Base-by-base conservation (phyloP, 2,329 filamentous ascomycete genomes). In the Exophiala alcalophila region DNA sequence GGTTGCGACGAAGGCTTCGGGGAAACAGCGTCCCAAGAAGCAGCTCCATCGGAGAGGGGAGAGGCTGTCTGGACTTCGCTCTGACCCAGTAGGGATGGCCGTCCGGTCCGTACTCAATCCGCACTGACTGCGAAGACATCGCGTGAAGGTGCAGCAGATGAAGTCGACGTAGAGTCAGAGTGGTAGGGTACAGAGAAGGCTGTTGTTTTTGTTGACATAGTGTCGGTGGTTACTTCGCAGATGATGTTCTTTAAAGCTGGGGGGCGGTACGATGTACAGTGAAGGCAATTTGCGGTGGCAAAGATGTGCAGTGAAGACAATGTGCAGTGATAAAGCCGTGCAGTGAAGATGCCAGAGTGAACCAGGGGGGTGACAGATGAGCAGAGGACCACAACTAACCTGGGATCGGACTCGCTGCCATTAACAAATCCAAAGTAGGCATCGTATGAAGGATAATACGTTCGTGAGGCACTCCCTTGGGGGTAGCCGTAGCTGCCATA, bases 61-160 rank as follows among this genome's bases (percentile, higher is more conserved):
- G 26, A 18, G n/a, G n/a, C n/a, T n/a, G n/a, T n/a, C 45, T 38
- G 18, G 41, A 35, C 36, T 54, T 54, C 26, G 34, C 37, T 28
- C 51, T 44, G 25, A 56, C 53, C 28, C 43, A 54, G 36, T 47
- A 56, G 10, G 44, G 34, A 36, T 40, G 53, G 10, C 52, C 52
- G 20, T 52, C 41, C 28, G 40, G 26, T 20, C 47, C 51, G 11
- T 47, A 44, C 34, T 56, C 50, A 40, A 56, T 49, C 53, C 53
- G 53, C 7, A 32, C 40, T 18, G 38, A 44, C 12, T 19, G 26
- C 8, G 24, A 26, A 28, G 36, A 43, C 40, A 43, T 46, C 14
- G n/a, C 35, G 35, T 27, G 18, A 20, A 12, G 9, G 19, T 9
- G 15, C 20, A 8, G 15, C 31, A n/a, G 31, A 27, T 16, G 25